Conservation (phyloP, 2,329 filamentous ascomycete species). For the Neopestalotiopsis clavispora region DNA sequence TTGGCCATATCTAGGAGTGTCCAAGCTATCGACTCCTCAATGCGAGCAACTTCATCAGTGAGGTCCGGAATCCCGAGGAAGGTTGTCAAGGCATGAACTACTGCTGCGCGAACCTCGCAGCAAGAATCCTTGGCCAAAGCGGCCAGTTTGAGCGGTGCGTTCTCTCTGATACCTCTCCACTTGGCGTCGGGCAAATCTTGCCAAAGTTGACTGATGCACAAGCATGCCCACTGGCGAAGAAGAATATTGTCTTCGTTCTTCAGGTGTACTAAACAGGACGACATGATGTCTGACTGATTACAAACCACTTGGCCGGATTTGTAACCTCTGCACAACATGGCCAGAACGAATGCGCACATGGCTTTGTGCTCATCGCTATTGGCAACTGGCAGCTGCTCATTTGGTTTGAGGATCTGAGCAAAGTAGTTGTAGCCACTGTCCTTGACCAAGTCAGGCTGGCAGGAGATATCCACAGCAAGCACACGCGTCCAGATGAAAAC, state of each 20-base stretch:
- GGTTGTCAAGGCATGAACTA: constrained; percentile 90
- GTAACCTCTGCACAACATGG: constrained; percentile 96
- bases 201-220: constrained; percentile 96
- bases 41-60: constrained; percentile 86
- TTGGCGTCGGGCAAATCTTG: constrained; percentile 89
- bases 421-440: constrained; percentile 98
- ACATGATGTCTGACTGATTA: constrained; percentile 87
- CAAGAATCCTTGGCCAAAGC: constrained; percentile 83
- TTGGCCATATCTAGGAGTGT: constrained; percentile 89
- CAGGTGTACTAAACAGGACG: constrained; percentile 83
- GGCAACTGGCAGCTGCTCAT: constrained; percentile 80
- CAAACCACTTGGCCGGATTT: constrained; percentile 91
- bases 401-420: constrained; percentile 86
- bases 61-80: constrained; percentile 93
- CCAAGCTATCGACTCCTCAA: constrained; percentile 89
- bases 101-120: constrained; percentile 90
- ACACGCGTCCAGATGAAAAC: constrained; percentile 99
- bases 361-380: constrained; percentile 95
- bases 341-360: constrained; percentile 98
- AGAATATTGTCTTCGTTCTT: constrained; percentile 86
- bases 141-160: constrained; percentile 81
- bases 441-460: constrained; percentile 92
- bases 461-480: constrained; percentile 91
- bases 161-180: constrained; percentile 90
- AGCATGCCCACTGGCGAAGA: constrained; percentile 91